These are phyloP conservation scores for Syzygium oleosum DNA, from an alignment of 345 rosid genomes.

Conservation along the genomic window DNA sequence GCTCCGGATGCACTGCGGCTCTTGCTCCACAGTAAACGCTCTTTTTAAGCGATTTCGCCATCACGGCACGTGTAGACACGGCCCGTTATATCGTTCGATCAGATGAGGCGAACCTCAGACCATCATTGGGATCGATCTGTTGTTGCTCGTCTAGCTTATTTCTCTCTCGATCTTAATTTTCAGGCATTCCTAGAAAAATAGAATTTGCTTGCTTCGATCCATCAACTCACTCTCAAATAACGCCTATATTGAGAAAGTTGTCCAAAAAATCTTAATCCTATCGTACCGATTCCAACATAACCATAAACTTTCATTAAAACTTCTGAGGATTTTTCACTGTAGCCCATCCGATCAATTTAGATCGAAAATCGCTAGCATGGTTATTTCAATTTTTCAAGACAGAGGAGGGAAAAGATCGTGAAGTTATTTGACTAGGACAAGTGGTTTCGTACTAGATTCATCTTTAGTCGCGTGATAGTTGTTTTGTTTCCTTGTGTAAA, in stretches of 20 bases:
- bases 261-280: too few relatives aligned
- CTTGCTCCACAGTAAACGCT: background rate
- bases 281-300: too few relatives aligned
- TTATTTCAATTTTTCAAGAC: background rate
- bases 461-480: background rate
- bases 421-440: background rate
- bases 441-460: background rate
- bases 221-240: too few relatives aligned
- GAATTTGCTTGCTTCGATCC: too few relatives aligned
- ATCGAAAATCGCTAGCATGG: rapidly evolving
- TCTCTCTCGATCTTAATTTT: background rate
- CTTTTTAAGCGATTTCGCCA: background rate
- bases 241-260: too few relatives aligned
- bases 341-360: too few relatives aligned
- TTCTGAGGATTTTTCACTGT: too few relatives aligned
- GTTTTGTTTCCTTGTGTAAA: too few relatives aligned
- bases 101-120: too few relatives aligned
- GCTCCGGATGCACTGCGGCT: rapidly evolving
- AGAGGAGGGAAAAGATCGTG: background rate
- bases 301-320: too few relatives aligned
- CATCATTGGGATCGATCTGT: too few relatives aligned
- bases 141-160: background rate
- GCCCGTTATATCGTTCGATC: too few relatives aligned
- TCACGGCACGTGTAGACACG: background rate
- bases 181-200: background rate